These are phyloP conservation scores for Pleurotus eryngii DNA, from an alignment of 768 basidiomycete genomes.

Conservation along the genomic window DNA sequence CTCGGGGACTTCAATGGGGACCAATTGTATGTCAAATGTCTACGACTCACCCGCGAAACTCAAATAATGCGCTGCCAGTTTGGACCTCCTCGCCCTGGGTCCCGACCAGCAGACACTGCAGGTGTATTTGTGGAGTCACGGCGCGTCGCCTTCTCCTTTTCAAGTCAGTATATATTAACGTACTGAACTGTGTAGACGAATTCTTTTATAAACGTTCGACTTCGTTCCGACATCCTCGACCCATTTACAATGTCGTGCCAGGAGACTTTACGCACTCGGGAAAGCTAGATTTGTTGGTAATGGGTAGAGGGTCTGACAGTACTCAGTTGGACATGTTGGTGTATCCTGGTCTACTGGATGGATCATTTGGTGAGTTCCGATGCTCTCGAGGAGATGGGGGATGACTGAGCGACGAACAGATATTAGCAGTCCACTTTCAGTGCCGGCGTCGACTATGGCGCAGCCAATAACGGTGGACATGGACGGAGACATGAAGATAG, in stretches of 20 bases:
- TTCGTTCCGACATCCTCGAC: constrained; percentile 50
- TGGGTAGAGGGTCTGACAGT: constrained; percentile 56
- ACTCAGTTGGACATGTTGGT: constrained; percentile 63
- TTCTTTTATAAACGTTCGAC: constrained; percentile 53
- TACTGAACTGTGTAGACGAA: constrained; percentile 36
- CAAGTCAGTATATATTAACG: background rate
- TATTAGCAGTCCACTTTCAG: constrained; percentile 37
- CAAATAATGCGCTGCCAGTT: constrained; percentile 35
- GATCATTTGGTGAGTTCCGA: constrained; percentile 61
- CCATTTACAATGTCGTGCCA: constrained; percentile 80
- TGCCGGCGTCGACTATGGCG: constrained; percentile 62
- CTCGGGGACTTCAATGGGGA: constrained; percentile 97
- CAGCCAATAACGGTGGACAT: constrained; percentile 89
- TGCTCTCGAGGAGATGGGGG: background rate
- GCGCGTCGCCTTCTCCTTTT: constrained; percentile 34
- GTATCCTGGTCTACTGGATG: constrained; percentile 60
- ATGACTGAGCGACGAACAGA: constrained; percentile 24
- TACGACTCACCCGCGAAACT: background rate
- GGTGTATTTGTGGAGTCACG: constrained; percentile 80
- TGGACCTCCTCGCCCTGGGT: constrained; percentile 77
- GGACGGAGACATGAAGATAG: constrained; percentile 86
- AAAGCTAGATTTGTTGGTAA: constrained; percentile 84
- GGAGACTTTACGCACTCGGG: constrained; percentile 95
- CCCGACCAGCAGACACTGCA: constrained; percentile 75
- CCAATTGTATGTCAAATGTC: constrained; percentile 70